phyloP scores from a whole-genome alignment of 164 flowering plant genomes.

The Malania oleifera region DNA sequence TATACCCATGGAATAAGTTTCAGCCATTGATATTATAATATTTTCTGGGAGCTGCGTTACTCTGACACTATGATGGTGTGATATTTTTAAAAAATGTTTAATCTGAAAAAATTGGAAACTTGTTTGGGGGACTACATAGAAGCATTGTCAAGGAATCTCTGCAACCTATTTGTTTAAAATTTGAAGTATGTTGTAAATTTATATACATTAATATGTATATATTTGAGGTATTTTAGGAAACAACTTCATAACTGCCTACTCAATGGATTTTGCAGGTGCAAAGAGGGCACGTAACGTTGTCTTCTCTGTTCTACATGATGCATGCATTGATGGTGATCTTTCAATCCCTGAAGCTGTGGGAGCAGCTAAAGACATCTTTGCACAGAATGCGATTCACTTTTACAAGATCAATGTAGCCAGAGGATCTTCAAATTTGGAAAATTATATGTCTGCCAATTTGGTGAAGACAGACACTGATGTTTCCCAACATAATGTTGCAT shows the following conservation, averaged over 20 bases:
- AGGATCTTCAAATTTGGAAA: constrained; percentile 13
- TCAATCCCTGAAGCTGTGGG: constrained; percentile 71
- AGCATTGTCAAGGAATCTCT: too few relatives aligned
- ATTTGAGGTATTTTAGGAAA: too few relatives aligned
- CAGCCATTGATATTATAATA: too few relatives aligned
- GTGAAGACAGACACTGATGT: constrained; percentile 15
- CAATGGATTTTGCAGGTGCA: constrained; percentile 53
- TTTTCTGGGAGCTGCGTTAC: too few relatives aligned
- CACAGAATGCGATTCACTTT: constrained; percentile 54
- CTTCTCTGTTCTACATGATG: constrained; percentile 69
- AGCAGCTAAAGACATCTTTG: constrained; percentile 71
- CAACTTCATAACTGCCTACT: not conserved
- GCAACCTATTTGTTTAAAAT: too few relatives aligned
- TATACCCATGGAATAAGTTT: too few relatives aligned
- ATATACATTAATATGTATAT: too few relatives aligned
- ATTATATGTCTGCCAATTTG: constrained; percentile 13
- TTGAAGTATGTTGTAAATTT: too few relatives aligned
- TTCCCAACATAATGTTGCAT: constrained; percentile 23
- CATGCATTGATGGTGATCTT: constrained; percentile 83
- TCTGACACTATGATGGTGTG: too few relatives aligned
- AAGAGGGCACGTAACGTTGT: constrained; percentile 77
- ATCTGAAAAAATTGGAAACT: too few relatives aligned
- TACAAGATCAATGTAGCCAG: constrained; percentile 45
- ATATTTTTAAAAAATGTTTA: too few relatives aligned
- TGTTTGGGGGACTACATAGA: too few relatives aligned